These are phyloP conservation scores for Neurospora crassa DNA, from an alignment of 2,329 filamentous ascomycete species.

Conservation along the genomic window DNA sequence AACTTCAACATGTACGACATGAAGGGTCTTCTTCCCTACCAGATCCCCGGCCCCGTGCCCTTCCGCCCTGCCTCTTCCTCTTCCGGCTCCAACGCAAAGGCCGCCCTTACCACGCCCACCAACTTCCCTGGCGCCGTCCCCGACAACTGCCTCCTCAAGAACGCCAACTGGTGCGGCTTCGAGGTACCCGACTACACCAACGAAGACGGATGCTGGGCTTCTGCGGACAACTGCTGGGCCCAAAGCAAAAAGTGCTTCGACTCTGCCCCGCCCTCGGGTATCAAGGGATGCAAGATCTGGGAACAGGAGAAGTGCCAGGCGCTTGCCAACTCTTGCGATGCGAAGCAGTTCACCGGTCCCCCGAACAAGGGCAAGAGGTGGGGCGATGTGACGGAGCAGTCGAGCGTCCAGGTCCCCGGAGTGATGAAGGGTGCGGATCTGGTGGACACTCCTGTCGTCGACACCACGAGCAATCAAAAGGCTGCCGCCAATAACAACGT, in stretches of 20 bases:
- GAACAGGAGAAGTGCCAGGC: constrained; percentile 47
- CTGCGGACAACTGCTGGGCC: constrained; percentile 44
- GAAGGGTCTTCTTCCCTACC: constrained; percentile 38
- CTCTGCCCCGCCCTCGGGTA: constrained; percentile 48
- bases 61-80: constrained; percentile 30
- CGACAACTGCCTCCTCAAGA: constrained; percentile 48
- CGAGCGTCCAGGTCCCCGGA: background rate
- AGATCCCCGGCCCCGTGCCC: constrained; percentile 46
- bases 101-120: constrained; percentile 10
- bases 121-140: constrained; percentile 41
- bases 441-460: background rate
- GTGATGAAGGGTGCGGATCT: background rate
- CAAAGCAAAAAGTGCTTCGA: constrained; percentile 53
- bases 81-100: background rate
- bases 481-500: background rate
- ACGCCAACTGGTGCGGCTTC: constrained; percentile 63
- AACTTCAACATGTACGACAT: constrained; percentile 54
- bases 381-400: background rate
- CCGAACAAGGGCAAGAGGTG: constrained; percentile 26
- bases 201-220: constrained; percentile 50
- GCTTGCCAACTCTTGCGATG: constrained; percentile 34
- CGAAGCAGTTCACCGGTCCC: constrained; percentile 36
- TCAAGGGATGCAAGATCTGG: constrained; percentile 51
- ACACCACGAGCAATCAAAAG: too few species aligned
- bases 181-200: constrained; percentile 48